Evolutionary conservation across 2,329 filamentous ascomycete species (phyloP).

Genomic region (Botrytis porri): DNA sequence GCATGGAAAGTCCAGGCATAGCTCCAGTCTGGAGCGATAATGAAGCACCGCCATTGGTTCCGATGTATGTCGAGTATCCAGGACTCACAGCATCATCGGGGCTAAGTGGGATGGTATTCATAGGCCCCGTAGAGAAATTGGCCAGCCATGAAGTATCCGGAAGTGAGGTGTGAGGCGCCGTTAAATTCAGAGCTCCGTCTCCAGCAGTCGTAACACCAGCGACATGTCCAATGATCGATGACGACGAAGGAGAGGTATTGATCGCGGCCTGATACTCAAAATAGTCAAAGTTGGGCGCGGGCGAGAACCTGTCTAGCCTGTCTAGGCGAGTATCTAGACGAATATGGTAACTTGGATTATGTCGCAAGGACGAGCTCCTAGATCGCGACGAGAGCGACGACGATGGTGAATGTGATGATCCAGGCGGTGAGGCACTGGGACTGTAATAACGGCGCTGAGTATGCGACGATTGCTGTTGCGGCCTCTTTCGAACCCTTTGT

Average conservation of each 20-base stretch:
- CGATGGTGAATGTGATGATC: conserved; percentile 5
- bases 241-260: background rate
- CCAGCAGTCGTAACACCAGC: background rate
- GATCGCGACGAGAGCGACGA: conserved; percentile 5
- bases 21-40: conserved; percentile 18
- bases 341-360: conserved; percentile 8
- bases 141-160: conserved; percentile 11
- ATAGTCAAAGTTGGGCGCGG: conserved; percentile 3
- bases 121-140: background rate
- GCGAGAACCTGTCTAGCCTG: background rate
- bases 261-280: conserved; percentile 6
- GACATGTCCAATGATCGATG: conserved; percentile 9
- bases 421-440: conserved; percentile 17
- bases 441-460: conserved; percentile 14
- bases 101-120: conserved; percentile 7
- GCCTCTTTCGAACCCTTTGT: conserved; percentile 17
- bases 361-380: conserved; percentile 1
- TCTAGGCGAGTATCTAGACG: conserved; percentile 8
- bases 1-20: conserved; percentile 21
- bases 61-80: conserved; percentile 4
- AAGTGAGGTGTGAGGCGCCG: conserved; percentile 9
- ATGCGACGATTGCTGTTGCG: conserved; percentile 10
- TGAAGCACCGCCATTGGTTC: conserved; percentile 5
- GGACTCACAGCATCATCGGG: conserved; percentile 7
- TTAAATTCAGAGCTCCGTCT: background rate